phyloP scores from a whole-genome alignment of 768 basidiomycete species.

The Cubamyces sp. region DNA sequence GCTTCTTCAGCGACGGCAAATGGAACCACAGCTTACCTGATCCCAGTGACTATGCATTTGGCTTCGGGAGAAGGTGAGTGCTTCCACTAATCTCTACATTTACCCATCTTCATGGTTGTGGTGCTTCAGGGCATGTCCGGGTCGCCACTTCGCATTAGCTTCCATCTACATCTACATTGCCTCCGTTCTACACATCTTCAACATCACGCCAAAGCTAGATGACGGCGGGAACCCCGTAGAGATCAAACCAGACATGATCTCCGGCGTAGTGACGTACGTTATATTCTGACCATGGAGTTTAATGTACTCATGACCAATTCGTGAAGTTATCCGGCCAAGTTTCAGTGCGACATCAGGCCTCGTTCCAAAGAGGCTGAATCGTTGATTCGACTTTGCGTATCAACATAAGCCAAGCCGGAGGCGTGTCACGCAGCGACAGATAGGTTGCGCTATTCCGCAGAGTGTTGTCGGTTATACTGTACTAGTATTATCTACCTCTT shows the following conservation, averaged over 20 bases:
- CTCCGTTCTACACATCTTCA: constrained; percentile 6
- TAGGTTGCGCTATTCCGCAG: too few species aligned
- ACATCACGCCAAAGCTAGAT: background rate
- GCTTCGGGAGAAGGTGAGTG: constrained; percentile 22
- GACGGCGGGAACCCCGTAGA: background rate
- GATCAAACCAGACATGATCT: background rate
- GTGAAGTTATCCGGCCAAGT: background rate
- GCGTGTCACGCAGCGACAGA: too few species aligned
- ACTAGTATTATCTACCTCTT: too few species aligned
- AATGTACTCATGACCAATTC: background rate
- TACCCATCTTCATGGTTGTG: too few species aligned
- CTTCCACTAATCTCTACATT: background rate
- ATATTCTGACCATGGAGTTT: background rate
- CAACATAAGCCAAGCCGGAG: too few species aligned
- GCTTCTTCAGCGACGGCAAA: constrained; percentile 12
- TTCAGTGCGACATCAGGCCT: constrained; percentile 1
- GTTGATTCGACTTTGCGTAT: background rate
- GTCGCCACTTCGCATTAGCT: background rate
- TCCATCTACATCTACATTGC: background rate
- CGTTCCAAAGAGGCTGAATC: constrained; percentile 2
- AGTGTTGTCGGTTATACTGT: too few species aligned
- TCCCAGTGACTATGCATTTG: constrained; percentile 17
- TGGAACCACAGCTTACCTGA: constrained; percentile 3
- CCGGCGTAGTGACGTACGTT: background rate
- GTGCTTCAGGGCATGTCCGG: constrained; percentile 7